Conservation (phyloP, 768 basidiomycete species). For the Daedalea quercina region DNA sequence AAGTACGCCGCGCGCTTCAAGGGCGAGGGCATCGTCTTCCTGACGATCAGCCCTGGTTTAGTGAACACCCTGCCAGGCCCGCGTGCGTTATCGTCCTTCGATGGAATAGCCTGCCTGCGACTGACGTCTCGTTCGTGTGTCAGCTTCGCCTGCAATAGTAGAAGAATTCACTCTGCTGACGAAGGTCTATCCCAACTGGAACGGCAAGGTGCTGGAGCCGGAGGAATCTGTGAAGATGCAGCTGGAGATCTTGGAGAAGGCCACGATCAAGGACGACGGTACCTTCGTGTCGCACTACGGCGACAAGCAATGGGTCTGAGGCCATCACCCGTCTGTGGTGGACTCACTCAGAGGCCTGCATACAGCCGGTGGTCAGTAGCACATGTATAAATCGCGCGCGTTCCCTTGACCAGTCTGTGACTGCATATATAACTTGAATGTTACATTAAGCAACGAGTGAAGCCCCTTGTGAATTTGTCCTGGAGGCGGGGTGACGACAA, state of each 20-base stretch:
- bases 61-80: slow-evolving; percentile 24
- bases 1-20: slow-evolving; percentile 28
- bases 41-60: slow-evolving; percentile 31
- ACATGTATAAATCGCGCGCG: too few species aligned
- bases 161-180: neutral
- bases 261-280: slow-evolving; percentile 13
- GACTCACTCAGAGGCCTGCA: too few species aligned
- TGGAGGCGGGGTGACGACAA: too few species aligned
- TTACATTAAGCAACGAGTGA: too few species aligned
- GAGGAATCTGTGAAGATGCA: slow-evolving; percentile 9
- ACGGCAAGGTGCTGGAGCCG: slow-evolving; percentile 1
- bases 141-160: neutral
- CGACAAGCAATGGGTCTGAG: neutral
- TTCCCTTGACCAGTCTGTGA: too few species aligned
- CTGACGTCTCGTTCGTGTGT: too few species aligned
- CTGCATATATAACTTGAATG: too few species aligned
- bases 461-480: too few species aligned
- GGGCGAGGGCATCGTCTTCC: slow-evolving; percentile 29
- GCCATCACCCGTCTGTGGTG: neutral
- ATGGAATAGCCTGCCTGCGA: too few species aligned
- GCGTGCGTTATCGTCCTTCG: slow-evolving; percentile 2
- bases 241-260: slow-evolving; percentile 8
- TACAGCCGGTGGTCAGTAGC: too few species aligned
- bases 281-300: neutral
- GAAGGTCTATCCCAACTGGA: slow-evolving; percentile 15